phyloP scores from a whole-genome alignment of 176 grass and related monocot genomes.

The Luzula sylvatica region DNA sequence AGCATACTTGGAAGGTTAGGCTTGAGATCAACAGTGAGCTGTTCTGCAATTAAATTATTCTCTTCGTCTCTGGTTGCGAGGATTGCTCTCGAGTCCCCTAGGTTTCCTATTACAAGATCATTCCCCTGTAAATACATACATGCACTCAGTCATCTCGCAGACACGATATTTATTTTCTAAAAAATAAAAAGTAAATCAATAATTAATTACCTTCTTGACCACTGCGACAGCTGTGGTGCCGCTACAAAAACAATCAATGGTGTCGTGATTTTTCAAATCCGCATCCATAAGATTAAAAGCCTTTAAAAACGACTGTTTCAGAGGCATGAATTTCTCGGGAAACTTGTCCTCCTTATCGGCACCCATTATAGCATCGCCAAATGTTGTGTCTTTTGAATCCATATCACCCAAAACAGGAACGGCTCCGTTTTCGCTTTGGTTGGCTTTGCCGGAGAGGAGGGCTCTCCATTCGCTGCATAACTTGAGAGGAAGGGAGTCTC shows the following conservation, averaged over 20 bases:
- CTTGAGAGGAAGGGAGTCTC: conserved; percentile 94
- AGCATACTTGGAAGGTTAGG: conserved; percentile 89
- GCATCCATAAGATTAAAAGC: conserved; percentile 95
- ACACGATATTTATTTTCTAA: too few species aligned
- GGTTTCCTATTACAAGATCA: conserved; percentile 94
- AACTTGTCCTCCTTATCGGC: conserved; percentile 44
- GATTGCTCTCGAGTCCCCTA: conserved; percentile 97
- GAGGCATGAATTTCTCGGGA: conserved; percentile 78
- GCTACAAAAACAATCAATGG: conserved; percentile 96
- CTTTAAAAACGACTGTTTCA: conserved; percentile 84
- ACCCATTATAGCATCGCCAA: conserved; percentile 21
- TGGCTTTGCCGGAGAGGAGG: conserved; percentile 2
- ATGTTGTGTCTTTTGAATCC: conserved; percentile 59
- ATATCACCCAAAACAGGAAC: conserved; percentile 47
- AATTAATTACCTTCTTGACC: conserved; percentile 72
- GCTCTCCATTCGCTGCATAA: conserved; percentile 50
- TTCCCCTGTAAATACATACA: conserved; percentile 53
- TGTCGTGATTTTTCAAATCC: conserved; percentile 76
- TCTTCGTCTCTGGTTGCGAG: conserved; percentile 65
- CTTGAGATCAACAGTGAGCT: conserved; percentile 98
- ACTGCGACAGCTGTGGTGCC: conserved; percentile 87
- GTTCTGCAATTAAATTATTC: conserved; percentile 85
- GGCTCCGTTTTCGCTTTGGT: conserved; percentile 31
- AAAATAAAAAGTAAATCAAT: too few species aligned
- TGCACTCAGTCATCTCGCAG: too few species aligned